These are phyloP conservation scores for Pythium brassicae DNA, from an alignment of 352 stramenopile species.

Conservation along the genomic window DNA sequence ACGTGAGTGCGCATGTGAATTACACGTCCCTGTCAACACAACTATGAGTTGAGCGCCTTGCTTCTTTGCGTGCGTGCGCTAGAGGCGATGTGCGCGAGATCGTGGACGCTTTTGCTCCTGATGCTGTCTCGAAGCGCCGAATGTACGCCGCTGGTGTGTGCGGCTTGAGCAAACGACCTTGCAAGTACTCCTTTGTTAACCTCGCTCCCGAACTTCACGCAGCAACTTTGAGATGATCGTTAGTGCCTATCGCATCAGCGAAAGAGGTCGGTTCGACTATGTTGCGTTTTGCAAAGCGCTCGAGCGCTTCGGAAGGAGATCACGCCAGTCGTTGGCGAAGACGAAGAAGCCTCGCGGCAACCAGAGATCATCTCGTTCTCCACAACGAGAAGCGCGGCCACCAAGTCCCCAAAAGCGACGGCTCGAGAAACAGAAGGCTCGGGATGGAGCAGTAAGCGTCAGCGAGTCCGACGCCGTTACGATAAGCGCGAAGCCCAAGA, in stretches of 20 bases:
- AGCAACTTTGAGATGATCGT: conserved; percentile 10
- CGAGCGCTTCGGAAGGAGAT: background rate
- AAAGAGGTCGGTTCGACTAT: background rate
- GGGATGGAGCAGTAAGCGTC: too few species aligned
- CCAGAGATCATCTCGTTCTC: conserved; percentile 3
- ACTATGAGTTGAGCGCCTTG: background rate
- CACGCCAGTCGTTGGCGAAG: background rate
- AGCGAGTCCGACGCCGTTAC: conserved; percentile 4
- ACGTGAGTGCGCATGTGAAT: background rate
- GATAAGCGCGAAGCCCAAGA: conserved; percentile 10
- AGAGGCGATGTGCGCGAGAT: background rate
- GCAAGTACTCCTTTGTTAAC: background rate
- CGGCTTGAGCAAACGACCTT: background rate
- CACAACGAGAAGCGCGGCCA: background rate
- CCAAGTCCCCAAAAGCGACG: conserved; percentile 4
- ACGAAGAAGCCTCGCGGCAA: background rate
- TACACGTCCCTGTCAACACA: background rate
- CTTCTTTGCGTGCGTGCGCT: background rate
- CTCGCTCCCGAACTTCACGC: background rate
- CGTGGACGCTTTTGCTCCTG: conserved; percentile 3
- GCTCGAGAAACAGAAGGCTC: background rate
- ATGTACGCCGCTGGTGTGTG: background rate
- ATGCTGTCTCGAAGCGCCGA: background rate
- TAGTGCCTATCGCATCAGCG: background rate
- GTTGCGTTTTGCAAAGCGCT: background rate